Evolutionary conservation across 345 rosid species (phyloP).

Genomic region (Populus pruinosa): DNA sequence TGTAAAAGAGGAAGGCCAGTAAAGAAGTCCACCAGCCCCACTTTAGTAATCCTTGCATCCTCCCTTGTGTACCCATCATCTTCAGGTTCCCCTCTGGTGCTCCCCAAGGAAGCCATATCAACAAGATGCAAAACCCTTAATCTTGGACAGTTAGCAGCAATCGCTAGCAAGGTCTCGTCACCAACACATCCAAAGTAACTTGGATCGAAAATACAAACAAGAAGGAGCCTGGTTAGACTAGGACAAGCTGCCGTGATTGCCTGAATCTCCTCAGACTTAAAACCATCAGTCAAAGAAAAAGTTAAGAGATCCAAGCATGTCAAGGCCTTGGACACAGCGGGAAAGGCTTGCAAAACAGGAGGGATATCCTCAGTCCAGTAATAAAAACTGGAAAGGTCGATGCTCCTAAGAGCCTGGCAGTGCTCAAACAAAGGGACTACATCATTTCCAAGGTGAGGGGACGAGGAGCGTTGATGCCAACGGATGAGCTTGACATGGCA

Average conservation of each 20-base stretch:
- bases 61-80: slow-evolving; percentile 43
- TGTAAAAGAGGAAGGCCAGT: slow-evolving; percentile 48
- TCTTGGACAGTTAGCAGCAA: slow-evolving; percentile 58
- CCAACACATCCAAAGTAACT: slow-evolving; percentile 68
- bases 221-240: slow-evolving; percentile 47
- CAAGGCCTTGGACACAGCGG: slow-evolving; percentile 43
- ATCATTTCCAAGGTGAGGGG: slow-evolving; percentile 49
- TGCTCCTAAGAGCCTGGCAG: slow-evolving; percentile 38
- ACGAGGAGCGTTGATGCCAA: slow-evolving; percentile 71
- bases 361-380: slow-evolving; percentile 93
- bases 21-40: slow-evolving; percentile 45
- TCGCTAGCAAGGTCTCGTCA: slow-evolving; percentile 62
- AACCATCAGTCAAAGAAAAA: slow-evolving; percentile 64
- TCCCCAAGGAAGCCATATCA: slow-evolving; percentile 50
- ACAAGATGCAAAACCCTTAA: slow-evolving; percentile 59
- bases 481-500: slow-evolving; percentile 63
- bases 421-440: slow-evolving; percentile 47
- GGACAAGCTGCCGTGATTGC: slow-evolving; percentile 58
- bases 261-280: slow-evolving; percentile 61
- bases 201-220: slow-evolving; percentile 77
- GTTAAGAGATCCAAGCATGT: slow-evolving; percentile 61
- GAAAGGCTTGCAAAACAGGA: slow-evolving; percentile 54
- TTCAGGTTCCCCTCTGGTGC: slow-evolving; percentile 40
- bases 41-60: slow-evolving; percentile 50
- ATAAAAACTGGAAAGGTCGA: slow-evolving; percentile 74